A percentile compares a stretch with the other conserved stretches of the same genome.
Conservation (phyloP, 768 basidiomycete genomes). For the Hygrocybe punicea region DNA sequence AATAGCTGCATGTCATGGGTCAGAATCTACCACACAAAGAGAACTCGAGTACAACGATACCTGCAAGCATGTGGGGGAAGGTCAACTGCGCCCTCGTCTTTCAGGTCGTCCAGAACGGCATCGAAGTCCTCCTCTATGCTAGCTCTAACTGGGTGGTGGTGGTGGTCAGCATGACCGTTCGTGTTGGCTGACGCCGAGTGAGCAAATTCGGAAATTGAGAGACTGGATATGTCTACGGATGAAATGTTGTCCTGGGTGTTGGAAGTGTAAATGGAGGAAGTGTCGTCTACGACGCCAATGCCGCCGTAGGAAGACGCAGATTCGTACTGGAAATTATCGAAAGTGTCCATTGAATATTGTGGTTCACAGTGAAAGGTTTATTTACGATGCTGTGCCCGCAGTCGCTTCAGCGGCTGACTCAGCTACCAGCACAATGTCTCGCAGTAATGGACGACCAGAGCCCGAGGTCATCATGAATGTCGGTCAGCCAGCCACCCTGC, state of each 20-base stretch:
- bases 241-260: slow-evolving; percentile 59
- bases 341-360: slow-evolving; percentile 64
- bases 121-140: slow-evolving; percentile 82
- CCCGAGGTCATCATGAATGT: slow-evolving; percentile 68
- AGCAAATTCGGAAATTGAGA: slow-evolving; percentile 55
- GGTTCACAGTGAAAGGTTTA: neutral
- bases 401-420: neutral
- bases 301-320: slow-evolving; percentile 79
- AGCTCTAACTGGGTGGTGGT: slow-evolving; percentile 31
- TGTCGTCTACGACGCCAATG: slow-evolving; percentile 72
- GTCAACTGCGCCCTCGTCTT: slow-evolving; percentile 75
- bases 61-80: slow-evolving; percentile 94
- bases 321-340: slow-evolving; percentile 84
- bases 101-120: slow-evolving; percentile 83
- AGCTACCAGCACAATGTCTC: slow-evolving; percentile 26
- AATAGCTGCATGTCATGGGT: slow-evolving; percentile 61
- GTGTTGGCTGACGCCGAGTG: no score
- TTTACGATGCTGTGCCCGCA: neutral
- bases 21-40: slow-evolving; percentile 12
- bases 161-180: slow-evolving; percentile 31
- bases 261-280: slow-evolving; percentile 74
- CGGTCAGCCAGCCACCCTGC: slow-evolving; percentile 20
- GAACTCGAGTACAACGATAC: slow-evolving; percentile 39
- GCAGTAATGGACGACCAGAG: slow-evolving; percentile 55
- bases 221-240: slow-evolving; percentile 61